Evolutionary conservation across 2,329 filamentous ascomycete genomes (phyloP), one percentile per base, ranked within the genome.

Genomic region (Fonsecaea nubica): DNA sequence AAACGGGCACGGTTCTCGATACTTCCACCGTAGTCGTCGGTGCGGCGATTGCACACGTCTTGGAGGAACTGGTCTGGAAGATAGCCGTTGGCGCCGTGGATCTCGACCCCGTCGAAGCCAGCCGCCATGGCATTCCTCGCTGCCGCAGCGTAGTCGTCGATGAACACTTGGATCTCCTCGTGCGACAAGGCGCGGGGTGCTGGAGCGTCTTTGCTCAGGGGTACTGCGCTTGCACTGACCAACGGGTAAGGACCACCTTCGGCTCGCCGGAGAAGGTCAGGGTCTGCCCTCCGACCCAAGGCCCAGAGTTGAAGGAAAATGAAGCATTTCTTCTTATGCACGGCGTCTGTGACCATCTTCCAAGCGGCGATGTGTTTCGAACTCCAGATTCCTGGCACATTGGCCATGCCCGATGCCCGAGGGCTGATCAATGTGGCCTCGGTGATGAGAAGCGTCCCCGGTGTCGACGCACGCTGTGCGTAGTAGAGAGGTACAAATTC

Each of bases 31-130:
- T 82, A 86, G 6, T 72, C 68, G 68, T 86, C 84, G 0, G 78
- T 82, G 3, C 84, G 77, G 62, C 75, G 76, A 72, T 86, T 87
- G 40, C 74, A 75, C 3, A 74, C 78, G 40, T 64, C 79, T 67
- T 84, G 80, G 2, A 76, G 74, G 68, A 86, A 86, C 67, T 85
- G 83, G 67, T 86, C 84, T 0, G 82, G 77, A 3, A 86, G 76
- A 63, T 85, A 85, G 1, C 82, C 83, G 64, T 85, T 85, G 3
- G 75, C 81, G 76, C 54, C 58, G 84, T 85, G 83, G 15, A 85
- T 74, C 67, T 85, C 83, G 1, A 85, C 79, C 0, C 82, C 83
- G 59, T 86, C 84, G 38, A 85, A 87, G 0, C 86, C 85, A 13
- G 81, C 83, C 21, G 81, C 81, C 6, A 89, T 77, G 0, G 87